Evolutionary conservation across 2,329 filamentous ascomycete species (phyloP), one percentile per base, ranked within the genome.

Genomic region (Harringtonia lauricola): DNA sequence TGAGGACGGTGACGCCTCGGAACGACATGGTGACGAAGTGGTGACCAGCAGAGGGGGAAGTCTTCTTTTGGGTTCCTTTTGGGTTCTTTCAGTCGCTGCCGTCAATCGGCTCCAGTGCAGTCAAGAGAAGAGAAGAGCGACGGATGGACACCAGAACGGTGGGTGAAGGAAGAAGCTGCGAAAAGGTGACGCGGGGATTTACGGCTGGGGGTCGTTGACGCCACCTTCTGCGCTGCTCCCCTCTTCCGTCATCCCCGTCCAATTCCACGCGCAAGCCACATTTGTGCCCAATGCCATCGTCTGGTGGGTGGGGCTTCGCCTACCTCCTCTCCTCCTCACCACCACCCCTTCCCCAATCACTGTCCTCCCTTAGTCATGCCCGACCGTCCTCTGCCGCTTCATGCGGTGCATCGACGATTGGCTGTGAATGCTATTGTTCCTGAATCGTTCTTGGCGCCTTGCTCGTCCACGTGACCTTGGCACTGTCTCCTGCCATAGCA

Each of bases 1-100:
- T 95, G 67, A 85, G 79, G 62, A 83, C 67, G 44, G 86, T 81
- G 57, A 95, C 71, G 57, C 79, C 78, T 55, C 72, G 79, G 55
- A 74, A 77, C 54, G 77, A 71, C 76, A 87, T 84, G 63, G 36
- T 46, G 37, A 35, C 28, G 17, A 36, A 2, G n/a, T 4, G 14
- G 26, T 12, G 35, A 17, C 17, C 28, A 34, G 13, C 14, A 9
- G n/a, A 18, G 21, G 17, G 15, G 39, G 19, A 35, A 34, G 26
- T n/a, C 13, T n/a, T 4, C 15, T 15, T 41, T 7, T 14, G 24
- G 34, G 10, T 4, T n/a, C n/a, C n/a, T n/a, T 26, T 36, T 24
- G 35, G 17, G 14, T 26, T 26, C 10, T 26, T 26, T 26, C 10
- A 7, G 7, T 26, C 24, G 24, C 24, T 26, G 24, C 10, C 24